Conservation (phyloP, 345 rosid species). For the Aquilaria sinensis region DNA sequence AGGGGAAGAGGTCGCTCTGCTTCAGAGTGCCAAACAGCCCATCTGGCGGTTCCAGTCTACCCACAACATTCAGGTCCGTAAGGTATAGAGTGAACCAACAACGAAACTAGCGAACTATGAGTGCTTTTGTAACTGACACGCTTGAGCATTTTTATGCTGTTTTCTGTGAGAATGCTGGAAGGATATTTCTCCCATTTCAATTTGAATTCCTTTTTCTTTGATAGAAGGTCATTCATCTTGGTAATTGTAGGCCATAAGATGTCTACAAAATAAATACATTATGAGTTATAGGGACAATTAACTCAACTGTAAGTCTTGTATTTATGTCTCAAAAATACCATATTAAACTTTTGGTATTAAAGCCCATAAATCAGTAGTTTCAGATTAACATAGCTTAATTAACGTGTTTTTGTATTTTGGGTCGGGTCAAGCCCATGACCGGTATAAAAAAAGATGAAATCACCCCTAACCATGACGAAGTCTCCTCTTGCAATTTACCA, state of each 20-base stretch:
- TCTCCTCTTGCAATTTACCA: too few species aligned
- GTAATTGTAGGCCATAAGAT: not conserved
- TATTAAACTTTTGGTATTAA: too few species aligned
- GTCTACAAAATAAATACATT: too few species aligned
- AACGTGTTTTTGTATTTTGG: too few species aligned
- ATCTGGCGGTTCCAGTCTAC: conserved; percentile 97
- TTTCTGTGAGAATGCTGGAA: not conserved
- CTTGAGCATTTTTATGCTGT: conserved; percentile 31
- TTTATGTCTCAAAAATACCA: too few species aligned
- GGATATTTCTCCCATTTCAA: not conserved
- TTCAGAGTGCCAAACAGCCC: conserved; percentile 90
- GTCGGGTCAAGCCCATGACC: too few species aligned
- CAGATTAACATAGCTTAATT: too few species aligned
- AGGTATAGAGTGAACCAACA: conserved; percentile 34
- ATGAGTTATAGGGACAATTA: too few species aligned
- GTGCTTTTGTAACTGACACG: not conserved
- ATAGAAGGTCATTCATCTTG: not conserved
- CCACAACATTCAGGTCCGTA: conserved; percentile 93
- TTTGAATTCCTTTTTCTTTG: not conserved
- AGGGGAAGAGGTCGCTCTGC: conserved; percentile 91
- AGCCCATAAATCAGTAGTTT: too few species aligned
- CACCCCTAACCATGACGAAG: too few species aligned
- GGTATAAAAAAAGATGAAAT: too few species aligned
- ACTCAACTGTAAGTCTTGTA: too few species aligned
- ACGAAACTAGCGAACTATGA: not conserved